Evolutionary conservation across 2,329 filamentous ascomycete genomes (phyloP), one percentile per base, ranked within the genome.

Genomic region (Bertia moriformis): DNA sequence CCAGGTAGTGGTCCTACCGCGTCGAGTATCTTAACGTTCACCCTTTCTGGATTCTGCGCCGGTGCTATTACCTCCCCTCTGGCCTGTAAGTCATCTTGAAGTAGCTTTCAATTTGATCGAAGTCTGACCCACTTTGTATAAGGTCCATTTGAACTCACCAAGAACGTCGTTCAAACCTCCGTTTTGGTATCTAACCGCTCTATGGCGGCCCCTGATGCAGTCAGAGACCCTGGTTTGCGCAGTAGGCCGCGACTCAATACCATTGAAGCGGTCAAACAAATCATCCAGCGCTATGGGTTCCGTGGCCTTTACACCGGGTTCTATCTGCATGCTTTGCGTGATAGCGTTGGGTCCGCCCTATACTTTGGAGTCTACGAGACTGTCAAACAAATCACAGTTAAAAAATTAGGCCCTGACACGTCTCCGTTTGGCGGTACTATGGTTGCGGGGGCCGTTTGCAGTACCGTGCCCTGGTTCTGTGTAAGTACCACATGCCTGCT

Each of bases 291-390:
- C 15, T 58, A 62, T 45, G 62, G 62, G 12, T 44, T 61, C 38
- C 49, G 54, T 30, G 62, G 62, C 13, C 49, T 66, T 13, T 66
- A 65, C 45, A 64, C 61, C 2, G 62, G 62, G 2, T 63, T 65
- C 46, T 50, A 54, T 27, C 50, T 66, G 4, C 62, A 66, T 46
- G 54, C 59, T 3, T 37, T 62, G 43, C 58, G 62, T 32, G 62
- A 66, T 38, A 62, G 59, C 3, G 51, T 65, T 38, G 62, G 62
- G 13, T 60, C 61, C 5, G 62, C 58, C 4, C 46, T 66, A 35
- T 66, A 65, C 41, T 66, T 66, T 42, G 53, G 59, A 14, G 54
- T 65, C 36, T 66, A 66, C 37, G 62, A 66, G 44, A 63, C 60
- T 2, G 57, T 60, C 14, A 66, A 66, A 47, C 61, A 66, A 44